These are phyloP conservation scores for Stephania yunnanensis DNA, from an alignment of 164 flowering plant species.

Conservation along the genomic window DNA sequence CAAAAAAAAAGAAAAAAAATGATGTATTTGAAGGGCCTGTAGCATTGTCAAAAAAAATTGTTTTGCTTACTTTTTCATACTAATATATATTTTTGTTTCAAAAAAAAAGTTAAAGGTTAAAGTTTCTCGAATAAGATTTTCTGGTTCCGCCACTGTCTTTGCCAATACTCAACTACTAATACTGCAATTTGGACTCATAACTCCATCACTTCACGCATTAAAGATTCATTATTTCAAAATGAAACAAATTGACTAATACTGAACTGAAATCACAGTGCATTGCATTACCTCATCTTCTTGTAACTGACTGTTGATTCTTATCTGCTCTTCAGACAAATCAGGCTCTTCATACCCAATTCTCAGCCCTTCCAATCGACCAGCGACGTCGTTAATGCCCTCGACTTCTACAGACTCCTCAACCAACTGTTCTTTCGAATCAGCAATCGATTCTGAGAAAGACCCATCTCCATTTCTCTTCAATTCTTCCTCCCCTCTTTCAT, in stretches of 20 bases:
- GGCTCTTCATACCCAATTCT: conserved; percentile 37
- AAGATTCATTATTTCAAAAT: not conserved
- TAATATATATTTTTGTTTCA: no score
- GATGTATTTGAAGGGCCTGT: no score
- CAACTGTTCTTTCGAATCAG: conserved; percentile 9
- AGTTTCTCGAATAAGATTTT: no score
- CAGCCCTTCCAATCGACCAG: conserved; percentile 38
- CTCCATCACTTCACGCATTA: no score
- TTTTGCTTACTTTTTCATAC: no score
- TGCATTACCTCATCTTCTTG: conserved; percentile 67
- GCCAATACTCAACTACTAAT: no score
- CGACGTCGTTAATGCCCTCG: conserved; percentile 20
- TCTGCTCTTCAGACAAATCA: conserved; percentile 51
- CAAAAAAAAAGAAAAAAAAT: no score
- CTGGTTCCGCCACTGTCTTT: no score
- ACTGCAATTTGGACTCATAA: not conserved
- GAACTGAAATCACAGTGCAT: not conserved
- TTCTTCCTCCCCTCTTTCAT: not conserved
- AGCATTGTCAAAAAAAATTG: no score
- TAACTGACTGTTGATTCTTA: conserved; percentile 50
- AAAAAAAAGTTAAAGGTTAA: no score
- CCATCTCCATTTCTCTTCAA: conserved; percentile 8
- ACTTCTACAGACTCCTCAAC: conserved; percentile 9
- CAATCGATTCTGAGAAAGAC: conserved; percentile 1
- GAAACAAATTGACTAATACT: not conserved